These are phyloP conservation scores for Hypoxylon intermedium DNA, from an alignment of 495 filamentous ascomycete species.

Conservation along the genomic window DNA sequence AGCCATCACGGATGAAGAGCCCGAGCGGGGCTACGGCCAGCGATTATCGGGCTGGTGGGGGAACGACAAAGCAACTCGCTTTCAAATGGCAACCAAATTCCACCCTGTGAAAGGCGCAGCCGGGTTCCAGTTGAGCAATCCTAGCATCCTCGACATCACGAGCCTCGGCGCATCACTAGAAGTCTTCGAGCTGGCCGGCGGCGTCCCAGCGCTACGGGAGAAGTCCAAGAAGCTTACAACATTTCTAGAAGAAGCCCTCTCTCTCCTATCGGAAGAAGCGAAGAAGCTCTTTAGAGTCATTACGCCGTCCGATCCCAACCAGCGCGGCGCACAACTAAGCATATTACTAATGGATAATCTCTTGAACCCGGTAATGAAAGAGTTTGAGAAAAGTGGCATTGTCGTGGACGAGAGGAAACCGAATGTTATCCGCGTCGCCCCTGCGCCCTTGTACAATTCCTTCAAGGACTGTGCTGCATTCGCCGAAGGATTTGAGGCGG, in stretches of 20 bases:
- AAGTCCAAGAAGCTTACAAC: slow-evolving; percentile 79
- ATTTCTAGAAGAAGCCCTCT: slow-evolving; percentile 78
- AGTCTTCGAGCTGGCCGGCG: slow-evolving; percentile 74
- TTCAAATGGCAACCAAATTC: slow-evolving; percentile 81
- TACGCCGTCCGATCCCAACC: slow-evolving; percentile 73
- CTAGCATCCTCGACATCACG: slow-evolving; percentile 69
- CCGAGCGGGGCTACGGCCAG: slow-evolving; percentile 52
- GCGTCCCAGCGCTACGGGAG: slow-evolving; percentile 70
- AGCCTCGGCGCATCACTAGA: slow-evolving; percentile 78
- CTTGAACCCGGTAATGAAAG: slow-evolving; percentile 71
- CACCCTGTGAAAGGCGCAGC: slow-evolving; percentile 72
- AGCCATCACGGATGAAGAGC: slow-evolving; percentile 42
- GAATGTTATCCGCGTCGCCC: slow-evolving; percentile 90
- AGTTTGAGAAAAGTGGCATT: slow-evolving; percentile 71
- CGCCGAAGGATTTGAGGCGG: slow-evolving; percentile 65
- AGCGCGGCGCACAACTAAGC: slow-evolving; percentile 88
- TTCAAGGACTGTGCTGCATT: slow-evolving; percentile 83
- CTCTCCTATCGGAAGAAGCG: slow-evolving; percentile 50
- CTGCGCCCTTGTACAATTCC: slow-evolving; percentile 87
- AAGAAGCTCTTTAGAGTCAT: slow-evolving; percentile 73
- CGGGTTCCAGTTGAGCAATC: slow-evolving; percentile 75
- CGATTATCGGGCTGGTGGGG: slow-evolving; percentile 93
- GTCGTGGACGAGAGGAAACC: slow-evolving; percentile 90
- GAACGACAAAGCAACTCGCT: slow-evolving; percentile 74
- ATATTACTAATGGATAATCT: slow-evolving; percentile 70